Conservation (phyloP, 2,329 filamentous ascomycete species). For the Botrytis galanthina region DNA sequence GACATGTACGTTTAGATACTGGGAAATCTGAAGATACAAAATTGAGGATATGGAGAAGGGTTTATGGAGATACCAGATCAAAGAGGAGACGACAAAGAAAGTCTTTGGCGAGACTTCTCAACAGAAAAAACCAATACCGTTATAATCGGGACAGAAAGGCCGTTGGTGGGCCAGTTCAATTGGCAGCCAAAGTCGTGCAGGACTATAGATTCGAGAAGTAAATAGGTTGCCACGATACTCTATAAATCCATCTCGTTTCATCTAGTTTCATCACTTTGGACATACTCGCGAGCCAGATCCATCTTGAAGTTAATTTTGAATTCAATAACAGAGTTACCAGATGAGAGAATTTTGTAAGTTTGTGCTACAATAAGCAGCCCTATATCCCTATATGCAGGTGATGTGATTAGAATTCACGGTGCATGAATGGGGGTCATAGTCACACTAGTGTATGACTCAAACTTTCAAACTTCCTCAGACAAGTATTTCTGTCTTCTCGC, state of each 20-base stretch:
- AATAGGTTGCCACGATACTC: not conserved
- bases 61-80: not conserved
- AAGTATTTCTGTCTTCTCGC: not conserved
- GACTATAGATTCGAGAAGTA: not conserved
- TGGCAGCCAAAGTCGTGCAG: slow-evolving; percentile 2
- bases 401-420: not conserved
- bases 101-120: not conserved
- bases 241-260: not conserved
- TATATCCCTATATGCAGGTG: not conserved
- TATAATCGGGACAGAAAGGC: not conserved
- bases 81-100: not conserved
- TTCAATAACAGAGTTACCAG: no score
- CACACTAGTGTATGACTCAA: slow-evolving; percentile 4
- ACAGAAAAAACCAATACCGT: not conserved
- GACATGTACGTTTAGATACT: not conserved
- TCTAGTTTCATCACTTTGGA: not conserved
- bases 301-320: no score
- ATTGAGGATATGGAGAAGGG: slow-evolving; percentile 12
- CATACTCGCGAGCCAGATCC: accelerated
- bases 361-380: not conserved
- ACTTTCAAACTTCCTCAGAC: not conserved
- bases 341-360: not conserved
- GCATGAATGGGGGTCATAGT: not conserved
- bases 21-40: not conserved
- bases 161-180: not conserved